Percentiles rank a stretch among this genome's conserved stretches.
Evolutionary conservation across 1,284 basidiomycete genomes (phyloP).

Genomic region (Ustilago nuda): DNA sequence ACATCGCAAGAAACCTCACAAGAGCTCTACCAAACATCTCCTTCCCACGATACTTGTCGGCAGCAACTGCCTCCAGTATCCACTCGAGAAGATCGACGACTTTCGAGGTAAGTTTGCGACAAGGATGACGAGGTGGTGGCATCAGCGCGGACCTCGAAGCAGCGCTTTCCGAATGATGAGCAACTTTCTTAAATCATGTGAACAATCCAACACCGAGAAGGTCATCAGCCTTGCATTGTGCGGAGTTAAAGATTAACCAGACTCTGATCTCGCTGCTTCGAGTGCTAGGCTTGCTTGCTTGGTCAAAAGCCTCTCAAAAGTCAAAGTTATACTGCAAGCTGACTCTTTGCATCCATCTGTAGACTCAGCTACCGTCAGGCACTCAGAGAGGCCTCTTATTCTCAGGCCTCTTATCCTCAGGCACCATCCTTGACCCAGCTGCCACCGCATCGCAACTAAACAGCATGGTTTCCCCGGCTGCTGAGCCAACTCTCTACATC

Average conservation of each 20-base stretch:
- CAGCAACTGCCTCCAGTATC: background rate
- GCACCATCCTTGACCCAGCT: constrained; percentile 23
- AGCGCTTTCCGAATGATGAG: constrained; percentile 41
- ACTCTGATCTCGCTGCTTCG: constrained; percentile 35
- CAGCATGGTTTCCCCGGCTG: constrained; percentile 53
- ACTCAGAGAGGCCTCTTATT: constrained; percentile 1
- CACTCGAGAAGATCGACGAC: background rate
- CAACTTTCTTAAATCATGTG: constrained; percentile 49
- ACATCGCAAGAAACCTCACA: constrained; percentile 9
- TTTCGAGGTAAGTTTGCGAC: constrained; percentile 1
- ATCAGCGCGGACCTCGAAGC: background rate
- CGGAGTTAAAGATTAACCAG: constrained; percentile 57
- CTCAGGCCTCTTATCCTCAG: background rate
- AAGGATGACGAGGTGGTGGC: background rate
- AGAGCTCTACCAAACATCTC: constrained; percentile 4
- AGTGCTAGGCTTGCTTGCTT: constrained; percentile 1
- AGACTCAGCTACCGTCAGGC: constrained; percentile 7
- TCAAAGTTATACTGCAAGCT: background rate
- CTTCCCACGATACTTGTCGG: background rate
- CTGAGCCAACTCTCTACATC: constrained; percentile 67
- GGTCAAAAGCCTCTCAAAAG: background rate
- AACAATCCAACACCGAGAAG: constrained; percentile 62
- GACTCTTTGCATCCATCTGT: background rate
- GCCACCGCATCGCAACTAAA: constrained; percentile 44
- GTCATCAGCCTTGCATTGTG: constrained; percentile 49